phyloP scores from a whole-genome alignment of 1,284 basidiomycete genomes.

The Papiliotrema fonsecae region DNA sequence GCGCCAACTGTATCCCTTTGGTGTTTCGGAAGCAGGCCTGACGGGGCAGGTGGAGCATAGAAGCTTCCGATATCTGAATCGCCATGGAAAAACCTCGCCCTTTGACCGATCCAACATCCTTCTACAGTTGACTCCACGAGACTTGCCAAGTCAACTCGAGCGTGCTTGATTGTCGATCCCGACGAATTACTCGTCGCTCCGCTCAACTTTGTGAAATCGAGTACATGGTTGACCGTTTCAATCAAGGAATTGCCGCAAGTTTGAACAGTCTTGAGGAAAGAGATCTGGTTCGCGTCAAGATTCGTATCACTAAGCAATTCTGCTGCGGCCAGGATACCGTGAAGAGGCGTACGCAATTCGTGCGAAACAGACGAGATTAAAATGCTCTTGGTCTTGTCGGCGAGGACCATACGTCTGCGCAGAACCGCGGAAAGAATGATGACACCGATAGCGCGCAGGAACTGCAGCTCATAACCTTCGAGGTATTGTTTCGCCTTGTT shows the following conservation, averaged over 20 bases:
- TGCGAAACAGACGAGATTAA: conserved; percentile 73
- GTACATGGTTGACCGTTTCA: conserved; percentile 81
- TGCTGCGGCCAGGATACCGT: conserved; percentile 85
- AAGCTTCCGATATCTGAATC: conserved; percentile 80
- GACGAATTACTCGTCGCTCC: conserved; percentile 53
- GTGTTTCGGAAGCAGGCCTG: conserved; percentile 51
- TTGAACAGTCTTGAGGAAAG: conserved; percentile 64
- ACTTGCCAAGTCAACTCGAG: conserved; percentile 74
- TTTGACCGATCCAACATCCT: conserved; percentile 89
- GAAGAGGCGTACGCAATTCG: conserved; percentile 82
- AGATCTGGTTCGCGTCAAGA: conserved; percentile 73
- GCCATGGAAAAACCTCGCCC: conserved; percentile 66
- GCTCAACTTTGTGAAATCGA: conserved; percentile 93
- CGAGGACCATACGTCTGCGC: conserved; percentile 86
- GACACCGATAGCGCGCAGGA: conserved; percentile 80
- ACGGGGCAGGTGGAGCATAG: conserved; percentile 62
- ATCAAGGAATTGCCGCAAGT: conserved; percentile 52
- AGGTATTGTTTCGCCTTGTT: conserved; percentile 73
- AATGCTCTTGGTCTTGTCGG: conserved; percentile 63
- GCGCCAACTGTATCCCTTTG: conserved; percentile 37
- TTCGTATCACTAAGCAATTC: conserved; percentile 79
- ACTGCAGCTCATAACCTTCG: conserved; percentile 88
- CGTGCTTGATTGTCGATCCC: conserved; percentile 64
- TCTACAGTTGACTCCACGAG: conserved; percentile 94
- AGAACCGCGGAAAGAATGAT: conserved; percentile 91